These are phyloP conservation scores for Poterioochromonas sp. DNA, from an alignment of 352 stramenopile species.

Conservation along the genomic window DNA sequence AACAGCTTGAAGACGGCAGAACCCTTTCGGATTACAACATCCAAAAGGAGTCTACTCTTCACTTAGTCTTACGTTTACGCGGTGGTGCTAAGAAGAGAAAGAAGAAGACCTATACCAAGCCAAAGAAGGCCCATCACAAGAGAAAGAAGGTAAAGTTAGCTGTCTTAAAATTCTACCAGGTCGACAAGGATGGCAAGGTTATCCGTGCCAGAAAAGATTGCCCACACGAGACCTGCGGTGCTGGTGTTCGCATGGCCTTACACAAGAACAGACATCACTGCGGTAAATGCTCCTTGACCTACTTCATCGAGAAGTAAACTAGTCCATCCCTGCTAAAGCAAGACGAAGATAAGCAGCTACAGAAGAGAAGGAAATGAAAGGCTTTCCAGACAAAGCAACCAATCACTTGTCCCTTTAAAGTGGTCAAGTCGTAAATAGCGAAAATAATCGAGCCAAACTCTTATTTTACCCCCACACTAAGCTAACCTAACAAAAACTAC, in stretches of 20 bases:
- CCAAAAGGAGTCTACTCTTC: conserved; percentile 75
- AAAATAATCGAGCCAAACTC: too few relatives aligned
- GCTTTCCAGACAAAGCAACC: too few relatives aligned
- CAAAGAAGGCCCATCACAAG: conserved; percentile 97
- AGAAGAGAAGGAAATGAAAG: too few relatives aligned
- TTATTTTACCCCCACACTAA: too few relatives aligned
- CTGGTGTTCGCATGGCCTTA: conserved; percentile 97
- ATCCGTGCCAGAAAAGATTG: conserved; percentile 94
- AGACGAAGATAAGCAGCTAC: too few relatives aligned
- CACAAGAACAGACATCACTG: conserved; percentile 99
- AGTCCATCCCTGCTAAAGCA: too few relatives aligned
- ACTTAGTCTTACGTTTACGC: conserved; percentile 21
- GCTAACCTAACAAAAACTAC: too few relatives aligned
- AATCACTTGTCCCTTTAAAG: too few relatives aligned
- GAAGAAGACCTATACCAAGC: conserved; percentile 83
- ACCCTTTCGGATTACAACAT: conserved; percentile 84
- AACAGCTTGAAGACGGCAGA: conserved; percentile 77
- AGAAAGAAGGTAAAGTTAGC: conserved; percentile 93
- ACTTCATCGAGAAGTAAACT: conserved; percentile 74
- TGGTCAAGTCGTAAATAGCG: too few relatives aligned
- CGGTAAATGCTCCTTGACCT: conserved; percentile 95
- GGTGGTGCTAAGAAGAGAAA: conserved; percentile 22
- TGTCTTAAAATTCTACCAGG: conserved; percentile 91
- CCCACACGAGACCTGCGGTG: conserved; percentile 81
- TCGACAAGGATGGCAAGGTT: conserved; percentile 87